Conservation (phyloP, 2,329 filamentous ascomycete genomes). For the Claviceps sp. region DNA sequence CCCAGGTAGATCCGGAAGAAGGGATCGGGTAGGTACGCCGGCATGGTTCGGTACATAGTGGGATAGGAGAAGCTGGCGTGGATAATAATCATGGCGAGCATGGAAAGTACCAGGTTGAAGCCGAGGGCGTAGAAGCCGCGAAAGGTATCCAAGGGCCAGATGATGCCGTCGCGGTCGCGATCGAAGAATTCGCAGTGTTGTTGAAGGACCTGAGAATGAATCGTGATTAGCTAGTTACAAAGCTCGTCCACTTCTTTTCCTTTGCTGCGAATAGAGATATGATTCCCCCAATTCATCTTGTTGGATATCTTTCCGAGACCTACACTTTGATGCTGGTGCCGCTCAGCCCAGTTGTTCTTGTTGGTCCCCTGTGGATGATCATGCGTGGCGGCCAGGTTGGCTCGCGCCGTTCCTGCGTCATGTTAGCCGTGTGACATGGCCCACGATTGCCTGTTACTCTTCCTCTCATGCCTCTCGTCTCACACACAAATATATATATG, state of each 20-base stretch:
- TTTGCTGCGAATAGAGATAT: not conserved
- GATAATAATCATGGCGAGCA: constrained; percentile 26
- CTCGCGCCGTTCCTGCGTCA: constrained; percentile 18
- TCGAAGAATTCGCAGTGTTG: constrained; percentile 28
- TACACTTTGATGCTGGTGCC: constrained; percentile 20
- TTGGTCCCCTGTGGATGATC: constrained; percentile 22
- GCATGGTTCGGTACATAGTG: constrained; percentile 28
- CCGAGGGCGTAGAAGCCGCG: constrained; percentile 25
- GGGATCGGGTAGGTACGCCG: constrained; percentile 23
- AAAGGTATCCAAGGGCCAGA: constrained; percentile 26
- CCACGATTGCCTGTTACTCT: too few species aligned
- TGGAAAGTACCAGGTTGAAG: constrained; percentile 25
- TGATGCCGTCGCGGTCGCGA: constrained; percentile 24
- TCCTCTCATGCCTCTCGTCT: too few species aligned
- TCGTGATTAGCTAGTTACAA: too few species aligned
- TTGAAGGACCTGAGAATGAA: constrained; percentile 16
- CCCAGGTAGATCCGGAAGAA: constrained; percentile 24
- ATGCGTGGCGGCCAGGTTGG: constrained; percentile 21
- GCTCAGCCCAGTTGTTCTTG: constrained; percentile 16
- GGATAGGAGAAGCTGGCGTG: constrained; percentile 31
- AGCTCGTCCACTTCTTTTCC: not conserved
- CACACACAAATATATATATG: too few species aligned
- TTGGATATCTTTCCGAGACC: too few species aligned
- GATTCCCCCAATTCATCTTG: not conserved
- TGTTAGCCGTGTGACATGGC: not conserved